A percentile compares a stretch with the other conserved stretches of the same genome.
Conservation (phyloP, 106 monocot species). For the Phalaenopsis aphrodite region DNA sequence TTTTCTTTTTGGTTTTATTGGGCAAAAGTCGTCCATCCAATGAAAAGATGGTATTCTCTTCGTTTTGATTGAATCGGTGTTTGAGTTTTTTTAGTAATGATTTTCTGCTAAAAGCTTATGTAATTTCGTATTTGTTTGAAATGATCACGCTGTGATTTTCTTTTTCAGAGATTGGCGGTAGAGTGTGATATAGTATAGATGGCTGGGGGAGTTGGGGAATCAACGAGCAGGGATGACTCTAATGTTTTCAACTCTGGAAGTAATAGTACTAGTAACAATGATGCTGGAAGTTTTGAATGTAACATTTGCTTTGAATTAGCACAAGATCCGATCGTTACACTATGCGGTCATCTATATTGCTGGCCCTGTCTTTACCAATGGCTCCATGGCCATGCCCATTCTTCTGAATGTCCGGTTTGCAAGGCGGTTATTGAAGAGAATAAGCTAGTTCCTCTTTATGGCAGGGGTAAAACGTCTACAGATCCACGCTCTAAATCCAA, state of each 20-base stretch:
- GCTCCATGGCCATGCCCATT: constrained; percentile 54
- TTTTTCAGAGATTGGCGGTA: not conserved
- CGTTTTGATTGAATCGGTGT: not conserved
- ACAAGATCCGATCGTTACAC: constrained; percentile 74
- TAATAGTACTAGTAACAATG: constrained; percentile 23
- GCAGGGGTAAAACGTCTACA: constrained; percentile 50
- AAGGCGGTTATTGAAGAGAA: constrained; percentile 66
- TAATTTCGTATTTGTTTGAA: not conserved
- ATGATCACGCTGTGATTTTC: not conserved
- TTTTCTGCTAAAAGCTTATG: not conserved
- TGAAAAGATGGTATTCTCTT: not conserved
- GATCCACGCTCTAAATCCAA: constrained; percentile 52
- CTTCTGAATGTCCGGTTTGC: constrained; percentile 81
- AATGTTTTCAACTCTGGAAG: constrained; percentile 20
- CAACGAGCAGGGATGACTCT: constrained; percentile 21
- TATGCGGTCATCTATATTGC: constrained; percentile 85
- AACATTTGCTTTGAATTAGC: constrained; percentile 88
- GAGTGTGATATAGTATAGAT: constrained; percentile 11
- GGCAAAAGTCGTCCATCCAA: not conserved
- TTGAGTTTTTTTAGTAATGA: not conserved
- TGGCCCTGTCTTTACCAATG: constrained; percentile 88
- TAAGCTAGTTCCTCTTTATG: constrained; percentile 70
- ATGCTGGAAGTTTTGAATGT: constrained; percentile 63
- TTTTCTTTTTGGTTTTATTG: not conserved
- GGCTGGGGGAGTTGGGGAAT: constrained; percentile 38